Base-by-base conservation (phyloP, 2,329 filamentous ascomycete species). In the Claviceps sp. region DNA sequence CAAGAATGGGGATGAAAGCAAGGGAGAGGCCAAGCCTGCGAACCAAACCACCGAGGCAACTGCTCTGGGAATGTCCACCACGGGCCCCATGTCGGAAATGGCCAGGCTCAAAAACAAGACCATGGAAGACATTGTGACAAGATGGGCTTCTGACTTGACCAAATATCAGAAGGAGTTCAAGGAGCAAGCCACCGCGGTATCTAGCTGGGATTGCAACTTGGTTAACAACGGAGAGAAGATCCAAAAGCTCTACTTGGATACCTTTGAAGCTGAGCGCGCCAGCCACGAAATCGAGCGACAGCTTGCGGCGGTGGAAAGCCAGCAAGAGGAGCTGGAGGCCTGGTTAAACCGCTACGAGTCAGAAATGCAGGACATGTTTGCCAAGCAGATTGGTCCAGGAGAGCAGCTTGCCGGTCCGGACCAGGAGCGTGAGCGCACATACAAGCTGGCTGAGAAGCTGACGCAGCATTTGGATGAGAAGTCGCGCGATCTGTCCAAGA, bases 141-240 rank as follows among this genome's bases (percentile, higher is more conserved):
- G 89, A 36, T 98, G 93, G 93, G 93, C 93, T 2, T 88, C 89
- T 0, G 93, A 97, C 63, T 74, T 98, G 48, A 86, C 89, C 50
- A 94, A 95, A 63, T 96, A 98, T 64, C 91, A 97, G 63, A 95
- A 95, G 66, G 88, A 95, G 53, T 98, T 97, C 72, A 89, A 94
- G 64, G 79, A 85, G 37, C 89, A 97, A 66, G 91, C 94, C 4
- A 79, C 83, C 55, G 85, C 89, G 57, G 88, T 97, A 14, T 86
- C 89, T 13, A 77, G 79, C 45, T 98, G 94, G 94, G 93, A 98
- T 66, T 82, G 88, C 53, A 80, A 90, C 65, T 76, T 98, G 14
- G 89, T 97, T 3, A 87, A 94, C 59, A 98, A 98, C 62, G 88
- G 86, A 53, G 87, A 91, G 62, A 95, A 95, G 73, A 95, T 98